These are phyloP conservation scores for Aureobasidium subglaciale DNA, from an alignment of 2,329 filamentous ascomycete species.

Conservation along the genomic window DNA sequence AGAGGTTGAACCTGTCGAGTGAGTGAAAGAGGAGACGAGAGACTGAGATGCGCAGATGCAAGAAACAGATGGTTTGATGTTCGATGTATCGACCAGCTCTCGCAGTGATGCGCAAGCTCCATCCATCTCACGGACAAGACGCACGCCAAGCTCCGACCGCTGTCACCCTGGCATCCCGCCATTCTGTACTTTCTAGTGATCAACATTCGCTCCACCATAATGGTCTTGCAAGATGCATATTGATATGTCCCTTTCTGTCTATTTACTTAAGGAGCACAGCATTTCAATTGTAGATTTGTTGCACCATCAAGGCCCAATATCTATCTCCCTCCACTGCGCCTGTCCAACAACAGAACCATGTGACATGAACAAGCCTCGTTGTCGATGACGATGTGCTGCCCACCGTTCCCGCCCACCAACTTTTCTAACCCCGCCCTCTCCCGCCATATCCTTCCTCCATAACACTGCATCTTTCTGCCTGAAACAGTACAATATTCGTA, in stretches of 20 bases:
- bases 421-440: constrained; percentile 8
- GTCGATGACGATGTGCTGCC: background rate
- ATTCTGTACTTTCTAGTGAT: background rate
- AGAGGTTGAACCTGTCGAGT: background rate
- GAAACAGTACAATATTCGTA: background rate
- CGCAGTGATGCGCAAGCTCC: constrained; percentile 1
- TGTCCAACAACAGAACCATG: constrained; percentile 6
- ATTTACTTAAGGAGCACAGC: background rate
- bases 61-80: constrained; percentile 1
- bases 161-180: background rate
- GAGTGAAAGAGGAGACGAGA: background rate
- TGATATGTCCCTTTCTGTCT: background rate
- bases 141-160: constrained; percentile 6
- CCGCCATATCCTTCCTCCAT: background rate
- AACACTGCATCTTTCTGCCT: background rate
- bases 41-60: background rate
- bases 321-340: background rate
- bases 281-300: background rate
- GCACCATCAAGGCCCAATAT: background rate
- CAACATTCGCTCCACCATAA: background rate
- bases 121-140: background rate
- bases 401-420: constrained; percentile 5
- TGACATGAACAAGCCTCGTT: constrained; percentile 5
- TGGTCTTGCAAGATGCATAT: background rate
- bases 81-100: constrained; percentile 9